phyloP scores from a whole-genome alignment of 1,139 yeast genomes.

The Debaryomyces fabryi region DNA sequence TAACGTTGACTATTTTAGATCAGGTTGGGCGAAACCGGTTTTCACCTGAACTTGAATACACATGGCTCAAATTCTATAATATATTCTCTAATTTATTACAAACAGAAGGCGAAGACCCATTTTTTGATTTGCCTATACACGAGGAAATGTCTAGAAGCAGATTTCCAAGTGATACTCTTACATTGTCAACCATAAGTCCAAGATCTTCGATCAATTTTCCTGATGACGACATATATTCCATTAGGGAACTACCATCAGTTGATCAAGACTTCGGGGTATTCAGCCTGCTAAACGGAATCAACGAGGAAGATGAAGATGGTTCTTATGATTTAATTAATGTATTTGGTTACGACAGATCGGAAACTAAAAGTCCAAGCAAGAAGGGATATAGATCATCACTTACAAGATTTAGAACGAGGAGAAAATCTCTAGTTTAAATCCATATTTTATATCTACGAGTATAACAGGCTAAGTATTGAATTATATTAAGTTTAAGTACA shows the following conservation, averaged over 20 bases:
- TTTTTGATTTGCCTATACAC: constrained; percentile 3
- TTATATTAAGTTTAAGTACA: not conserved
- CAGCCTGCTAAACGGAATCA: not conserved
- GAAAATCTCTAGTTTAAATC: not conserved
- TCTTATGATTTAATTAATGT: constrained; percentile 18
- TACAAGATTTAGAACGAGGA: not conserved
- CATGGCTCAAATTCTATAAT: constrained; percentile 21
- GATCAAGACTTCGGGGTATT: not conserved
- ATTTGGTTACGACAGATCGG: constrained; percentile 13
- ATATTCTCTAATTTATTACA: constrained; percentile 20
- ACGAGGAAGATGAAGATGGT: constrained; percentile 18
- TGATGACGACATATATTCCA: constrained; percentile 5
- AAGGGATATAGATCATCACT: not conserved
- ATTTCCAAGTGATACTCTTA: not conserved
- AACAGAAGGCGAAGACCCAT: constrained; percentile 15
- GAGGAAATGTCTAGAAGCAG: not conserved
- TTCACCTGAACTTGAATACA: constrained; percentile 15
- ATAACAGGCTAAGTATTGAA: too few relatives aligned
- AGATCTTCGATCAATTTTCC: not conserved
- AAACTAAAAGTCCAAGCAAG: constrained; percentile 5
- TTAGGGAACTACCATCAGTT: not conserved
- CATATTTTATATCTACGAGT: too few relatives aligned
- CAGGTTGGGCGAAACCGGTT: constrained; percentile 14
- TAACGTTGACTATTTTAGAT: constrained; percentile 21
- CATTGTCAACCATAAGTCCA: not conserved